These are phyloP conservation scores for Nematocida ausubeli DNA, from an alignment of 371 early-diverging fungal species.

Conservation along the genomic window DNA sequence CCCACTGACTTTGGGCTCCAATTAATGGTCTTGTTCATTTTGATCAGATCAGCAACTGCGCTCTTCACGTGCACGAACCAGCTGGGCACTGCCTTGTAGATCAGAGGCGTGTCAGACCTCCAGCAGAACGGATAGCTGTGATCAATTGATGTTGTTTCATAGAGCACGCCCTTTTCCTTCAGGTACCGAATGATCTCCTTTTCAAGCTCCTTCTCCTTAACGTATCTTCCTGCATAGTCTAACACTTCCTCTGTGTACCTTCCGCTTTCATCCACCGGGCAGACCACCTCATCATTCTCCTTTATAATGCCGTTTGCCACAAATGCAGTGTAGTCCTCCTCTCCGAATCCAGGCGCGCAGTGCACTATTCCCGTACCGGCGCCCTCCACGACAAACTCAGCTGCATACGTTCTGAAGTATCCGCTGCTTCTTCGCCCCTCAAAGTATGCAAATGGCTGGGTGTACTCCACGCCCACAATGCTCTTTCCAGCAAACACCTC, in stretches of 20 bases:
- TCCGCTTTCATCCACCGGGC: constrained; percentile 89
- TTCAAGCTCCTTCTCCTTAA: constrained; percentile 89
- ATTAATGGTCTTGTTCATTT: constrained; percentile 79
- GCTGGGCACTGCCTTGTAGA: constrained; percentile 92
- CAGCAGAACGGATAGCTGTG: constrained; percentile 92
- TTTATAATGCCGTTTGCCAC: constrained; percentile 75
- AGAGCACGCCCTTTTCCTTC: constrained; percentile 43
- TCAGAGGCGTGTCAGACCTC: constrained; percentile 95
- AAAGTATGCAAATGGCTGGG: constrained; percentile 84
- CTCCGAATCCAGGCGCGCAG: constrained; percentile 98
- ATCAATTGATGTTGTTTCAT: constrained; percentile 69
- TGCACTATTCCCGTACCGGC: constrained; percentile 99
- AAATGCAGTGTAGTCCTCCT: constrained; percentile 97
- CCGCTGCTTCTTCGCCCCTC: constrained; percentile 69
- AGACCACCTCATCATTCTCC: constrained; percentile 78
- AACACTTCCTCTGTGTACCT: constrained; percentile 76
- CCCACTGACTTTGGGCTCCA: constrained; percentile 96
- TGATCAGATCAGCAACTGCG: constrained; percentile 77
- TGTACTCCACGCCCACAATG: constrained; percentile 81
- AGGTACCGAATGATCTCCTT: constrained; percentile 81
- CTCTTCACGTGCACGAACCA: constrained; percentile 94
- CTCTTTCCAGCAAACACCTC: constrained; percentile 76
- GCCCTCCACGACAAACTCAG: constrained; percentile 85
- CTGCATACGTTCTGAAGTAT: constrained; percentile 79
- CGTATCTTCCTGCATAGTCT: constrained; percentile 76